Evolutionary conservation across 306 rosid species (phyloP), one percentile per base, ranked within the genome.

Genomic region (Citrullus colocynthis): DNA sequence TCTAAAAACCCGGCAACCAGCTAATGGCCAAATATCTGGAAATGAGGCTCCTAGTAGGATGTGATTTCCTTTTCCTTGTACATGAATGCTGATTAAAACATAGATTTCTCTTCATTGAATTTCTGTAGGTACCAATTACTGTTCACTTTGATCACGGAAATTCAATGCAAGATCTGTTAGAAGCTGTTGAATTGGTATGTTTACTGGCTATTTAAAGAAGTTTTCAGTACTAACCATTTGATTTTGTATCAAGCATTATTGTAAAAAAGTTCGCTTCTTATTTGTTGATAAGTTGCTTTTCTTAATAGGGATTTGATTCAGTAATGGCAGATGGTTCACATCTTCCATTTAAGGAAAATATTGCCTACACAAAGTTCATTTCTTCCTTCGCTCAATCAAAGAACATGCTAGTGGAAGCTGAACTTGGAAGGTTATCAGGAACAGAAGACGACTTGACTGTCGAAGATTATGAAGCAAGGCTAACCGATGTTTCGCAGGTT

Each of bases 71-170:
- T 64, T 36, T 64, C 14, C 7, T 64, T 36, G 69, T 14, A 34
- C 71, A 37, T 11, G 16, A 42, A n/a, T 67, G 32, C 51, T 66
- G 51, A 66, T 17, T 39, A 10, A 41, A 67, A 20, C 16, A 42
- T 20, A 37, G 57, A 77, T 58, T 64, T 60, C 76, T 80, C 82
- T 44, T 59, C 80, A 73, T 80, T 58, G 42, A 12, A 52, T 67
- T 77, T 74, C 51, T 42, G 82, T 89, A 94, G 98, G 98, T 94
- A 76, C 98, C 98, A 59, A 81, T 94, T 30, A 62, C 91, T 54
- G 96, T 94, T 74, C 98, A 94, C 87, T 91, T 91, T 81, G 98
- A 94, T 85, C 98, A 94, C 62, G 98, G 98, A 88, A 89, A 93
- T 80, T 90, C 91, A 65, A 90, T 82, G 86, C 87, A 84, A 81